Evolutionary conservation across 108 stramenopile species (phyloP), one percentile per base, ranked within the genome.

Genomic region (Nannochloropsis salina): DNA sequence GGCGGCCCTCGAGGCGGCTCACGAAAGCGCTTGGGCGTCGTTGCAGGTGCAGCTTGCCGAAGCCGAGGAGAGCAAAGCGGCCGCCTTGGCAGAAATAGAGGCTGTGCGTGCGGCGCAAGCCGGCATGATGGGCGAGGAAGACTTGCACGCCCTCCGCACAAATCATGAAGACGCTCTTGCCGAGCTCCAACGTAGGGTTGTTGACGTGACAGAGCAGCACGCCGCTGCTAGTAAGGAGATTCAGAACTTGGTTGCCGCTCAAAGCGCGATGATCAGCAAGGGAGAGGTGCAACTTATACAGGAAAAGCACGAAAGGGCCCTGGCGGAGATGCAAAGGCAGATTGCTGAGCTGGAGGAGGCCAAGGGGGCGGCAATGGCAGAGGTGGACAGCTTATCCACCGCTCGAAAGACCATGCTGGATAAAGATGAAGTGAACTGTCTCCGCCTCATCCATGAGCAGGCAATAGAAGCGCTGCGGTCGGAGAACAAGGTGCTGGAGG

Each of bases 331-430:
- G 21, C 44, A 80, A 18, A 44, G 42, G 5, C 86, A 47, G 22
- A 80, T 80, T 41, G 86, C 82, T 2, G 83, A 83, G 44, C 1
- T 86, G 80, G 86, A 83, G 80, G 44, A 41, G 15, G 42, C 44
- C 22, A 45, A 51, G 43, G 9, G 42, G 22, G 80, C 31, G 22
- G 61, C 74, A 40, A 41, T 80, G 12, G 86, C 82, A 40, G 51
- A 82, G 61, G 15, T 51, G 10, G 47, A 51, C 12, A 1, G 0
- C 12, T 51, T 51, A 15, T 15, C 12, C 10, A 51, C 47, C 47
- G 47, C 47, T 10, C 47, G 15, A 51, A 51, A 51, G 47, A 51
- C 47, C 12, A 51, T 51, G 47, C 12, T 51, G 47, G 15, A 51
- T 15, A 1, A 51, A 15, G 47, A 51, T 15, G 47, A 51, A 51